These are phyloP conservation scores for Lactarius sp. DNA, from an alignment of 768 basidiomycete species.

Conservation along the genomic window DNA sequence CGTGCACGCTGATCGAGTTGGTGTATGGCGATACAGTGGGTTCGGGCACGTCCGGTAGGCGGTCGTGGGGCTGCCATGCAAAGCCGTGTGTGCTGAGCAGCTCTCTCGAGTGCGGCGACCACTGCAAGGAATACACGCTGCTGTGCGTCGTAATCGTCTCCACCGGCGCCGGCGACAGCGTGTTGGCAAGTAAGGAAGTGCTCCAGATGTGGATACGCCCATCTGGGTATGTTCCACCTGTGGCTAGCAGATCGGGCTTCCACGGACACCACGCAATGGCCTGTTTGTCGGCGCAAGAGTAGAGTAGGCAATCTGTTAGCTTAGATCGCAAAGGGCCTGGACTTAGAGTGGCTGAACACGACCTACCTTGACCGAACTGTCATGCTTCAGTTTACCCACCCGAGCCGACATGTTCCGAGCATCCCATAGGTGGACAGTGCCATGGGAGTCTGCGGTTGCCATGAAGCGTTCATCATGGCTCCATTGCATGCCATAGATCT, in stretches of 20 bases:
- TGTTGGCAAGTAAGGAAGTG: constrained; percentile 42
- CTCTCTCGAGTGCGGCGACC: constrained; percentile 55
- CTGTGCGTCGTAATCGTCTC: constrained; percentile 42
- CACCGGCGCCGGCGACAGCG: constrained; percentile 41
- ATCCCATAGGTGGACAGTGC: constrained; percentile 44
- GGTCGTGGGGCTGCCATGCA: constrained; percentile 33
- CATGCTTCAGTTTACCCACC: constrained; percentile 40
- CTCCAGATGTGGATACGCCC: constrained; percentile 53
- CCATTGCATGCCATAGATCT: constrained; percentile 41
- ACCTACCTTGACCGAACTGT: constrained; percentile 42
- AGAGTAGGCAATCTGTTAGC: not conserved
- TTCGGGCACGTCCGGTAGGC: constrained; percentile 17
- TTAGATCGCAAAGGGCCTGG: not conserved
- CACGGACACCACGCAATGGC: constrained; percentile 74
- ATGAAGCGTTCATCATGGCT: constrained; percentile 38
- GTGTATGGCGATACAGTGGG: constrained; percentile 29
- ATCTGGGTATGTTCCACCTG: constrained; percentile 62
- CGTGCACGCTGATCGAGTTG: constrained; percentile 45
- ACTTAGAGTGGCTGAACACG: not conserved
- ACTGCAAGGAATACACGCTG: constrained; percentile 57
- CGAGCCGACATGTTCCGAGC: constrained; percentile 34
- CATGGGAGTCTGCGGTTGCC: constrained; percentile 39
- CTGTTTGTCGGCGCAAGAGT: constrained; percentile 32
- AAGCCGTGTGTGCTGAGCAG: constrained; percentile 57
- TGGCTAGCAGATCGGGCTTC: constrained; percentile 61